Base-by-base conservation (phyloP, 257 asterid genomes). In the Primulina tabacum region DNA sequence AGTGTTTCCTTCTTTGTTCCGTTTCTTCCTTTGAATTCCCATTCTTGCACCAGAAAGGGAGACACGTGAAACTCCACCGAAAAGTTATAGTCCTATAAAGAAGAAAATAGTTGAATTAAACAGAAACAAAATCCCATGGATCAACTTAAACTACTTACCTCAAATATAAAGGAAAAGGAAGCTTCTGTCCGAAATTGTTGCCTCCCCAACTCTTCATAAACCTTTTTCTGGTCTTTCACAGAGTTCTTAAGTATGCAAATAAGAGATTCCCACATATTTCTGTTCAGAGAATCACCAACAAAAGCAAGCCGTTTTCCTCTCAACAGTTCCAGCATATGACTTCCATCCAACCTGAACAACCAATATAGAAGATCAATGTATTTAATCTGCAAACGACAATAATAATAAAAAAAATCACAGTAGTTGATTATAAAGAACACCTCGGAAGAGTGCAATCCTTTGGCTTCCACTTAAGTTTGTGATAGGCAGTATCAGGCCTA, bases 191-290 rank as follows among this genome's bases (percentile, higher is more conserved):
- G 82, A 73, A 86, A 89, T 67, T 77, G 79, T 67, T 80, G 83
- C 63, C 84, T 85, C 52, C 96, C 93, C n/a, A 64, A 71, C 73
- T 70, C 85, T 78, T 87, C 94, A 47, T 81, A 89, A 40, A 89
- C 94, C 68, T 83, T 89, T 21, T 38, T 82, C 66, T 81, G 71
- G 77, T 89, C 79, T 71, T 82, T 82, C 1, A 81, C 86, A 11
- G 88, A 80, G 77, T 82, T 89, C 68, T 34, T 87, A 20, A 89
- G 80, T 61, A 85, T 84, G 78, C 96, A 89, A 62, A 89, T 73
- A 26, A 89, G 90, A 68, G 96, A 89, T 72, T 89, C 96, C 96
- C 96, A 89, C 96, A 87, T 87, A 47, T 89, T 89, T 70, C 94
- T 81, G 74, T 89, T 89, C 2, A 89, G 75, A 33, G 94, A 89